These are phyloP conservation scores for Suillus variegatus DNA, from an alignment of 768 basidiomycete genomes.

Conservation along the genomic window DNA sequence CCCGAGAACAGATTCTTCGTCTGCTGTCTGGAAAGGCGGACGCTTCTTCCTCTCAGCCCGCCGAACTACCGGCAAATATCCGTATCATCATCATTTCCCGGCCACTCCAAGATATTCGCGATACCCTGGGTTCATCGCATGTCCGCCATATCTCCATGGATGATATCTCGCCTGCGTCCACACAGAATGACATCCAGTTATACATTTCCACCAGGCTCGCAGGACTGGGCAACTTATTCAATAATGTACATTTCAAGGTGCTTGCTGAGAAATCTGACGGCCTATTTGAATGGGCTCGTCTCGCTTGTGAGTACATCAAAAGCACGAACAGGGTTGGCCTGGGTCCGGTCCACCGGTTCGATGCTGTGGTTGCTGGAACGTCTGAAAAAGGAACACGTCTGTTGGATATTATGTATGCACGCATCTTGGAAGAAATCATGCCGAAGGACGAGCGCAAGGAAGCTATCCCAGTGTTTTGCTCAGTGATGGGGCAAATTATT, in stretches of 20 bases:
- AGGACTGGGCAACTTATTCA: not conserved
- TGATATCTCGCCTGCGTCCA: too few relatives aligned
- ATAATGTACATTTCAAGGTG: not conserved
- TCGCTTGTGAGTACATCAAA: conserved; percentile 15
- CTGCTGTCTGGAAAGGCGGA: conserved; percentile 4
- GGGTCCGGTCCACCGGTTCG: not conserved
- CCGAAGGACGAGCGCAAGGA: not conserved
- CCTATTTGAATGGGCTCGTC: conserved; percentile 12
- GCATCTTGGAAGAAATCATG: not conserved
- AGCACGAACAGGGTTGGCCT: not conserved
- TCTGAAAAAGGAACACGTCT: not conserved
- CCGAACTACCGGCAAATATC: conserved; percentile 11
- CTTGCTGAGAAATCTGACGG: conserved; percentile 9
- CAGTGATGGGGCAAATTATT: conserved; percentile 7
- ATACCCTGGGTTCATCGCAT: too few relatives aligned
- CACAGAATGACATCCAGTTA: too few relatives aligned
- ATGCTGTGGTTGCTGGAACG: not conserved
- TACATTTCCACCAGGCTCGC: too few relatives aligned
- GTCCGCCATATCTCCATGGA: too few relatives aligned
- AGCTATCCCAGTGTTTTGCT: not conserved
- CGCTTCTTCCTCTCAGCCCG: not conserved
- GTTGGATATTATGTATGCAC: conserved; percentile 8
- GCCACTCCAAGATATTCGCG: not conserved
- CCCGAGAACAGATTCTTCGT: conserved; percentile 17
- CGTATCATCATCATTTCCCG: conserved; percentile 20